Base-by-base conservation (phyloP, 1,284 basidiomycete species). In the Irpex rosettiformis region DNA sequence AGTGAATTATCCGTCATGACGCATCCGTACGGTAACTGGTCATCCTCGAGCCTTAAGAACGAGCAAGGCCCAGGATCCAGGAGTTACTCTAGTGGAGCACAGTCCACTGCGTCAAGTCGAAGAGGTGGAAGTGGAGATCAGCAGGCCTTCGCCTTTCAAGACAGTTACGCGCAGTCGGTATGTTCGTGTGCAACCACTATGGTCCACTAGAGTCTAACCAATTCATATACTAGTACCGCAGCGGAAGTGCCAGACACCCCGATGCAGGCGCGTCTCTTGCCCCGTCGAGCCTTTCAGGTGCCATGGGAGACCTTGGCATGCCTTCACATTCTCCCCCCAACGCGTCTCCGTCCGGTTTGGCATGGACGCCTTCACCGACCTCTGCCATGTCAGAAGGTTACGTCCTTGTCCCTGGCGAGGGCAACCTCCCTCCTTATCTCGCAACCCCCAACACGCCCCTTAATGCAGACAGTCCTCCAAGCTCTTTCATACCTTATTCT, bases 231-330 rank as follows among this genome's bases (percentile, higher is more conserved):
- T 60, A 61, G 60, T 61, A 61, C 37, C 54, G 55, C 27, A 55
- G 59, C 24, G 56, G 51, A 30, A 48, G 48, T 60, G 54, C 61
- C 43, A 62, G 61, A 56, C 61, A 60, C 48, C 56, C 56, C 30
- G 43, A 55, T 33, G 22, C 54, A 27, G 40, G 52, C 22, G 75
- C 81, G 21, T 70, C 64, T 60, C 70, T 76, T 63, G 67, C 65
- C 25, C 74, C 79, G 30, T 87, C 87, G 18, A 86, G 82, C 66
- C 72, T 89, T 58, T 81, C 79, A 18, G 84, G 84, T 58, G 85
- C 86, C 24, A 81, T 88, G 70, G 84, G 82, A 55, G 81, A 84
- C 58, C 67, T 78, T 4, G 75, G 74, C 62, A 70, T 80, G 55
- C 73, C 77, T 10, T 67, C 69, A 13, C 69, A 77, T 47, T 62